Conservation (phyloP, 176 grass and related monocot genomes). For the Oryza glumipatula region DNA sequence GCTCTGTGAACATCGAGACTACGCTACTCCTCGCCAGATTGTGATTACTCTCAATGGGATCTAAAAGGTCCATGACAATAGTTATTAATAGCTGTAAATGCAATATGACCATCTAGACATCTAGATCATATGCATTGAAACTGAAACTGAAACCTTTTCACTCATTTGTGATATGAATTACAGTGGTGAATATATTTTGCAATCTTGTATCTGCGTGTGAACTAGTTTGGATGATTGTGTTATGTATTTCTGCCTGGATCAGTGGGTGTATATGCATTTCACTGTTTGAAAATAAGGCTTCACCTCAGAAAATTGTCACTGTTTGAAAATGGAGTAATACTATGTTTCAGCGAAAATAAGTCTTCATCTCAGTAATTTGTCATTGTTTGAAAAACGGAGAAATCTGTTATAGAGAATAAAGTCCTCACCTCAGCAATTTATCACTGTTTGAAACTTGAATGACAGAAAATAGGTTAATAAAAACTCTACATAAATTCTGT, state of each 20-base stretch:
- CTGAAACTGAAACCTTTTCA: background rate
- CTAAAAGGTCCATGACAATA: slow-evolving; percentile 12
- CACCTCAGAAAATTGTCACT: background rate
- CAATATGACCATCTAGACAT: background rate
- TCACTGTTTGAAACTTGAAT: background rate
- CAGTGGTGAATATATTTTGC: slow-evolving; percentile 4
- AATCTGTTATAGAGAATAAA: no score
- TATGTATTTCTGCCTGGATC: background rate
- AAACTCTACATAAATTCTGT: background rate
- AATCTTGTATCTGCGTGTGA: slow-evolving; percentile 9
- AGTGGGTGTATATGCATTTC: background rate
- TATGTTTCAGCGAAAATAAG: background rate
- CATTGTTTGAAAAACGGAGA: background rate
- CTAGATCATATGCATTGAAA: slow-evolving; percentile 2
- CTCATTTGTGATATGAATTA: slow-evolving; percentile 10
- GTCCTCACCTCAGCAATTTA: no score
- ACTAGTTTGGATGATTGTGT: background rate
- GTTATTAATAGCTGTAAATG: background rate
- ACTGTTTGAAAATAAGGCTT: background rate
- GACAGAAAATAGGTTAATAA: no score
- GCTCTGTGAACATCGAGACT: slow-evolving; percentile 89
- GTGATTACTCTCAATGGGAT: slow-evolving; percentile 87
- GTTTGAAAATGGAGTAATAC: background rate
- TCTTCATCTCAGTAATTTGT: background rate
- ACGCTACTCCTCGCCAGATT: slow-evolving; percentile 76